Evolutionary conservation across 768 basidiomycete species (phyloP), one percentile per base, ranked within the genome.

Genomic region (Leucosporidium creatinivorum): DNA sequence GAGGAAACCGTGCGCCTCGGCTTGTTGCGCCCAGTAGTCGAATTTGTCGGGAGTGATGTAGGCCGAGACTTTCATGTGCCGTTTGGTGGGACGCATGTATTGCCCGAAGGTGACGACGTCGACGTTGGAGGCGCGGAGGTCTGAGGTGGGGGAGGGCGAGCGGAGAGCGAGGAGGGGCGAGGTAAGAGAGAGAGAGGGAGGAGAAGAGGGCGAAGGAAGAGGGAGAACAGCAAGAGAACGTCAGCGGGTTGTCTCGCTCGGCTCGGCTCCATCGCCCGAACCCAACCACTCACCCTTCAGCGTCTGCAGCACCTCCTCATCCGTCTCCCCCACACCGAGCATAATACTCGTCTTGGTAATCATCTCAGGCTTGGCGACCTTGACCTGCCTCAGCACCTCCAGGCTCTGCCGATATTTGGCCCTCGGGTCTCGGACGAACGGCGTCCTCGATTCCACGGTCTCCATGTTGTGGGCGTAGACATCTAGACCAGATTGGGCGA

Each of bases 61-160:
- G 36, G 91, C 88, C 73, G 91, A 88, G 15, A 99, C 96, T 79
- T 98, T 99, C 96, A 99, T 98, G 79, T 99, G 96, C 33, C 87
- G 85, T 79, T 98, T 98, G 13, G 96, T 97, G 10, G 96, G 96
- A 58, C 96, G 88, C 96, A 99, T 98, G 79, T 99, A 99, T 80
- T 99, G 96, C 3, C 96, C 96, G 77, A 99, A 98, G 2, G 96
- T 99, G 33, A 99, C 92, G 9, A 99, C 94, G 75, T 98, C 94
- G 55, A 98, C 93, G 72, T 91, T 84, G 56, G 86, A 81, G 72
- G 86, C 87, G 54, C 94, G 87, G 10, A 98, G 83, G 70, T 94
- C 96, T 98, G 77, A 0, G 33, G 33, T 33, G 33, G 33, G 4
- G 33, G 4, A 5, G 33, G 33, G 4, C 10, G 33, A 10, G 4